phyloP scores from a whole-genome alignment of 2,329 filamentous ascomycete species.

The Exophiala oligosperma region DNA sequence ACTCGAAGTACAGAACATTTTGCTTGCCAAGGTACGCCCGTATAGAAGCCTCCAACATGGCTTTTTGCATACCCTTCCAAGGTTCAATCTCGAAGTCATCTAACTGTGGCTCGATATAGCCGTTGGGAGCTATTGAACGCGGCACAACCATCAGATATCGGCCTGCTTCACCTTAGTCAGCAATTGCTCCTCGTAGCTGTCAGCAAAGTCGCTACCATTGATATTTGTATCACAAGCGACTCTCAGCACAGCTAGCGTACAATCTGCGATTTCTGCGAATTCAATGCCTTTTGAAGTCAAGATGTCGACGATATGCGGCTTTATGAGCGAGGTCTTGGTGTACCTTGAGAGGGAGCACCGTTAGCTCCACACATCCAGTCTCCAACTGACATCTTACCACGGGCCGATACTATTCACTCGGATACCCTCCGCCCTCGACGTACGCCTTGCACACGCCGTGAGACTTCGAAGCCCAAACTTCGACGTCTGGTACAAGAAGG shows the following conservation, averaged over 20 bases:
- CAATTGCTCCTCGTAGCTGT: not conserved
- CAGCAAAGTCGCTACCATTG: not conserved
- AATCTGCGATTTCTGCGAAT: slow-evolving; percentile 2
- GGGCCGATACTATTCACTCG: not conserved
- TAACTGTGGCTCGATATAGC: not conserved
- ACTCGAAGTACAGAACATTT: not conserved
- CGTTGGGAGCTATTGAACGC: not conserved
- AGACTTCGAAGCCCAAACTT: slow-evolving; percentile 31
- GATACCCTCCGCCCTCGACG: not conserved
- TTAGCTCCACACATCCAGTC: not conserved
- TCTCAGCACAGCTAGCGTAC: slow-evolving; percentile 1
- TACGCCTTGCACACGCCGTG: not conserved
- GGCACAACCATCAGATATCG: not conserved
- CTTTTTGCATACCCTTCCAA: not conserved
- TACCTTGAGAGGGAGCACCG: slow-evolving; percentile 1
- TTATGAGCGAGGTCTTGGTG: slow-evolving; percentile 8
- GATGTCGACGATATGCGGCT: slow-evolving; percentile 1
- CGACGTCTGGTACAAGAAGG: slow-evolving; percentile 35
- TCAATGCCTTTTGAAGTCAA: slow-evolving; percentile 1
- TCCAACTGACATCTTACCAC: not conserved
- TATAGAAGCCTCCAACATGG: not conserved
- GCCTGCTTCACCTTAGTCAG: not conserved
- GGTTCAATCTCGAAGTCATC: not conserved
- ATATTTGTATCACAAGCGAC: not conserved
- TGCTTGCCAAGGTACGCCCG: not conserved